Evolutionary conservation across 495 filamentous ascomycete species (phyloP).

Genomic region (Penicillium turbatum): DNA sequence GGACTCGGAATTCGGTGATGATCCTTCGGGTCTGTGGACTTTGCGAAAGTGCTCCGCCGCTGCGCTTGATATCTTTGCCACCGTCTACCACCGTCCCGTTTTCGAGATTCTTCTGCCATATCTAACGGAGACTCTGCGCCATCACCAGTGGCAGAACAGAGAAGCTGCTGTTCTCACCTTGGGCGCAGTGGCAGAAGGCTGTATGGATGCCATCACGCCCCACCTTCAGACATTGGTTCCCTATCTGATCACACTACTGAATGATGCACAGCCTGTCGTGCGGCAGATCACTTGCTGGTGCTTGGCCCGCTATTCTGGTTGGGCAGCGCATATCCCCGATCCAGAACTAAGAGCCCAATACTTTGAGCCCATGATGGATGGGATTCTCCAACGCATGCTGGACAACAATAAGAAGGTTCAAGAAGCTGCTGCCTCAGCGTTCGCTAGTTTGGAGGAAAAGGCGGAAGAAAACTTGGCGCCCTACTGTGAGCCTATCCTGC

Average conservation of each 20-base stretch:
- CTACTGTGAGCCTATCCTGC: constrained; percentile 86
- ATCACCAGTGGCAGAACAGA: constrained; percentile 84
- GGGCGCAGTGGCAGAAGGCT: constrained; percentile 93
- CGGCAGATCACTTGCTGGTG: constrained; percentile 98
- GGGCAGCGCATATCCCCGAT: constrained; percentile 75
- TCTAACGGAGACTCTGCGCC: constrained; percentile 81
- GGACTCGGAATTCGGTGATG: constrained; percentile 65
- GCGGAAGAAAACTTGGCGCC: constrained; percentile 72
- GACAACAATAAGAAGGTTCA: constrained; percentile 97
- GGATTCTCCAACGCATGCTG: constrained; percentile 88
- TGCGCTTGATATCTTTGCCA: constrained; percentile 89
- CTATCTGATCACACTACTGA: constrained; percentile 82
- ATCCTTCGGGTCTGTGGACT: constrained; percentile 93
- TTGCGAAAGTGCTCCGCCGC: constrained; percentile 96
- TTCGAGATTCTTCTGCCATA: constrained; percentile 92
- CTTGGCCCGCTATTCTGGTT: constrained; percentile 85
- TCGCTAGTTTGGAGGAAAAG: constrained; percentile 94
- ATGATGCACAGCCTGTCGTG: constrained; percentile 86
- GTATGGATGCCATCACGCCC: constrained; percentile 82
- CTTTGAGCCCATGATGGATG: constrained; percentile 98
- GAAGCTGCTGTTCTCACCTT: constrained; percentile 94
- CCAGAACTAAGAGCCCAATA: constrained; percentile 63
- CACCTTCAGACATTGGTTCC: constrained; percentile 88
- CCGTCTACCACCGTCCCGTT: constrained; percentile 80
- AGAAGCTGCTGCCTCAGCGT: constrained; percentile 92